A percentile compares a stretch with the other conserved stretches of the same genome.
phyloP scores from a whole-genome alignment of 495 filamentous ascomycete genomes.

The Talaromyces nanjingensis region DNA sequence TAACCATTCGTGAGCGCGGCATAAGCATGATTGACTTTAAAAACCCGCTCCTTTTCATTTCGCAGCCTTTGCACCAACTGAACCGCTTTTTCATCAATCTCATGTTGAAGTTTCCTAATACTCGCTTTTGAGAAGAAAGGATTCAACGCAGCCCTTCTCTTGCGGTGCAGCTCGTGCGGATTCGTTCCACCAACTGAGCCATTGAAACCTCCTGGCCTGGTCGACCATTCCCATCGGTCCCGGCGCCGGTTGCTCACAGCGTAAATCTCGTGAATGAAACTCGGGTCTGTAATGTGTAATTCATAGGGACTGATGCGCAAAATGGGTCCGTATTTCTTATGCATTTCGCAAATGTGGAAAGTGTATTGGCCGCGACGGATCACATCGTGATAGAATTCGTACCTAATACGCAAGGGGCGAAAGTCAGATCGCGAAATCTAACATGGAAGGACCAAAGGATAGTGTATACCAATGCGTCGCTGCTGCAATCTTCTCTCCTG shows the following conservation, averaged over 20 bases:
- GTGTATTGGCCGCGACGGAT: constrained; percentile 17
- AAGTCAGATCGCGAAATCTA: not conserved
- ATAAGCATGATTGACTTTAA: not conserved
- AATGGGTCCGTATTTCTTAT: constrained; percentile 25
- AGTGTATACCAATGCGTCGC: constrained; percentile 18
- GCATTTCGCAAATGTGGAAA: constrained; percentile 26
- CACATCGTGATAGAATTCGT: constrained; percentile 5
- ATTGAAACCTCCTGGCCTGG: constrained; percentile 12
- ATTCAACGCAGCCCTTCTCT: constrained; percentile 20
- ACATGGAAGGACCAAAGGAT: not conserved
- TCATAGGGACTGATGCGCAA: constrained; percentile 45
- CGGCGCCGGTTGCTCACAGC: not conserved
- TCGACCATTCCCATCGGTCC: not conserved
- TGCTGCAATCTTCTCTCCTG: constrained; percentile 20
- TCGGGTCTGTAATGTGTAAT: constrained; percentile 33
- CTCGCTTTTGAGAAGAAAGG: constrained; percentile 8
- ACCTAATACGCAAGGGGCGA: not conserved
- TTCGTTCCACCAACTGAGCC: constrained; percentile 17
- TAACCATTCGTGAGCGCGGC: constrained; percentile 1
- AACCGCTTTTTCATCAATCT: not conserved
- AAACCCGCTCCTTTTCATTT: not conserved
- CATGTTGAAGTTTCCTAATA: not conserved
- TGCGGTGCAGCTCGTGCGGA: constrained; percentile 23
- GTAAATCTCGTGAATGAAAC: constrained; percentile 23
- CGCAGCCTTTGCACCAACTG: not conserved